phyloP scores from a whole-genome alignment of 2,329 filamentous ascomycete species.

The Pseudogymnoascus sp. region DNA sequence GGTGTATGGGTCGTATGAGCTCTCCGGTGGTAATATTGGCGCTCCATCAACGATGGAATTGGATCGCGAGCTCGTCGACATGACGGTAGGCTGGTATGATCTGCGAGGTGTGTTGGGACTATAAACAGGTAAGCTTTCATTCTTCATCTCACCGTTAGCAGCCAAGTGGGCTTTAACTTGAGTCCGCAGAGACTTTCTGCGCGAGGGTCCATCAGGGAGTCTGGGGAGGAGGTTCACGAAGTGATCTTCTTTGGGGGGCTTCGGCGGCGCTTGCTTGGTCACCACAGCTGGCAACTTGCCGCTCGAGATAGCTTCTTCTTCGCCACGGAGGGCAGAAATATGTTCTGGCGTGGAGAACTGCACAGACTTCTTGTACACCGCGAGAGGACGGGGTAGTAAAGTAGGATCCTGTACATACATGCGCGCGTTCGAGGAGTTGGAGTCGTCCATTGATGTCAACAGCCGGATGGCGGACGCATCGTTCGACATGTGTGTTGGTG shows the following conservation, averaged over 20 bases:
- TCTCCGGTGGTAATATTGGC: conserved; percentile 54
- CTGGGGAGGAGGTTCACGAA: conserved; percentile 36
- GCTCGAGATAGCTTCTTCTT: conserved; percentile 30
- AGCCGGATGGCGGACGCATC: conserved; percentile 49
- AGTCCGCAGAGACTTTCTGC: conserved; percentile 28
- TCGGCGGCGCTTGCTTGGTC: conserved; percentile 30
- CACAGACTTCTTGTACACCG: conserved; percentile 20
- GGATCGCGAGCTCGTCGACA: conserved; percentile 37
- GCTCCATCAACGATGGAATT: conserved; percentile 48
- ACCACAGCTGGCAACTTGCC: conserved; percentile 26
- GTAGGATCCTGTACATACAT: conserved; percentile 35
- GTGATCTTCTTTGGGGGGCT: conserved; percentile 19
- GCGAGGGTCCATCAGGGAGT: conserved; percentile 43
- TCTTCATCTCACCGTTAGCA: conserved; percentile 15
- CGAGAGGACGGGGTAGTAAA: conserved; percentile 18
- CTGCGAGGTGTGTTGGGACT: conserved; percentile 29
- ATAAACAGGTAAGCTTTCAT: conserved; percentile 17
- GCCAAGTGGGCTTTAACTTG: conserved; percentile 22
- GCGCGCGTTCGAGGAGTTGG: conserved; percentile 38
- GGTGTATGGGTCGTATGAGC: conserved; percentile 51
- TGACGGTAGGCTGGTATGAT: conserved; percentile 40
- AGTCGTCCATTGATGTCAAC: conserved; percentile 54
- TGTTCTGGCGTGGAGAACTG: conserved; percentile 30
- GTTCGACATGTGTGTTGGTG: conserved; percentile 33
- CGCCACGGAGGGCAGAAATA: conserved; percentile 30